phyloP scores from a whole-genome alignment of 2,329 filamentous ascomycete species.

The Arthroderma sp. region DNA sequence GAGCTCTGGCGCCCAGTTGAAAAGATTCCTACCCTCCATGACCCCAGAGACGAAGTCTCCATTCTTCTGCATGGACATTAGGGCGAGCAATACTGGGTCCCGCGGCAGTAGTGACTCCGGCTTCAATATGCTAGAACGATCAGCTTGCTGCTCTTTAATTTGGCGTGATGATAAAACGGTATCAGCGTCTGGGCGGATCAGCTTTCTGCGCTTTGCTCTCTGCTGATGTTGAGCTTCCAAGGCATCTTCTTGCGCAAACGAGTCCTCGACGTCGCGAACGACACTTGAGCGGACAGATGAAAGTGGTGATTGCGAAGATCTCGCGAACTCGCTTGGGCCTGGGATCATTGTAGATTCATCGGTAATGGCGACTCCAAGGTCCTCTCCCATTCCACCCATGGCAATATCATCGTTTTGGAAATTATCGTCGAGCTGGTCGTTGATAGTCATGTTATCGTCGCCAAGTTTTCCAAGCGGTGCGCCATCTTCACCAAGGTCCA shows the following conservation, averaged over 20 bases:
- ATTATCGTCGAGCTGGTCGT: conserved; percentile 47
- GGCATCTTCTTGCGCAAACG: conserved; percentile 43
- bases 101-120: conserved; percentile 70
- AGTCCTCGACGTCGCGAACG: conserved; percentile 48
- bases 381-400: conserved; percentile 35
- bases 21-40: conserved; percentile 64
- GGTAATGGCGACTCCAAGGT: conserved; percentile 46
- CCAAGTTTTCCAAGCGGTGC: conserved; percentile 29
- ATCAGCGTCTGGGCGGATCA: conserved; percentile 67
- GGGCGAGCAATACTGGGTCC: conserved; percentile 70
- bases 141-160: conserved; percentile 75
- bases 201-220: conserved; percentile 64
- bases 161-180: conserved; percentile 64
- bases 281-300: conserved; percentile 40
- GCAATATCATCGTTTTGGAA: conserved; percentile 43
- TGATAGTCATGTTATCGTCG: conserved; percentile 26
- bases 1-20: conserved; percentile 81
- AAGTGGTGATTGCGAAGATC: conserved; percentile 40
- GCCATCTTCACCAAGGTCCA: conserved; percentile 38
- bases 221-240: conserved; percentile 51
- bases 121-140: conserved; percentile 76
- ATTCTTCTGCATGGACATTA: conserved; percentile 84
- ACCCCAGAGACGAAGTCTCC: conserved; percentile 82
- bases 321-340: conserved; percentile 21
- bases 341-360: conserved; percentile 32